These are phyloP conservation scores for Chaetoscypha palmicola DNA, from an alignment of 2,329 filamentous ascomycete species.

Conservation along the genomic window DNA sequence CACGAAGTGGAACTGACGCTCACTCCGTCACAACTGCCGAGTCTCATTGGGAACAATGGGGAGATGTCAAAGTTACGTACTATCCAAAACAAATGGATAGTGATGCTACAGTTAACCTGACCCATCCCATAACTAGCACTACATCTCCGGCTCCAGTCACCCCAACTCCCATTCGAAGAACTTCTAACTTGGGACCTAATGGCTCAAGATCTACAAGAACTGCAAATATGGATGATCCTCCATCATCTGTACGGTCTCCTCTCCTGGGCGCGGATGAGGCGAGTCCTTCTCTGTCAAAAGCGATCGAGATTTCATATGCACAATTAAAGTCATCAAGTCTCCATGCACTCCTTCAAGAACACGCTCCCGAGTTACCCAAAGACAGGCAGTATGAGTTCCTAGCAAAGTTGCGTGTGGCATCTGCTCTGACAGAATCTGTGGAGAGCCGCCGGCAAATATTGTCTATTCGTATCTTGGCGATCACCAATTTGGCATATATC, in stretches of 20 bases:
- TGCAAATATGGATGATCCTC: constrained; percentile 32
- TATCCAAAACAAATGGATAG: constrained; percentile 44
- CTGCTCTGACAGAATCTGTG: constrained; percentile 62
- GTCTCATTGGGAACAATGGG: constrained; percentile 67
- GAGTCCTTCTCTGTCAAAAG: constrained; percentile 23
- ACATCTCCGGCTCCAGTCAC: constrained; percentile 27
- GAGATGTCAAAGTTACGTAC: constrained; percentile 72
- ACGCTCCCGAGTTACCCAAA: constrained; percentile 59
- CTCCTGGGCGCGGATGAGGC: constrained; percentile 23
- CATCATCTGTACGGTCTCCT: constrained; percentile 26
- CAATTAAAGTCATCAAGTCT: constrained; percentile 46
- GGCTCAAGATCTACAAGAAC: constrained; percentile 27
- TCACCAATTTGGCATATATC: constrained; percentile 88
- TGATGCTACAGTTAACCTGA: constrained; percentile 20
- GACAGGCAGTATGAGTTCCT: constrained; percentile 77
- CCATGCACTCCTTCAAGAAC: constrained; percentile 49
- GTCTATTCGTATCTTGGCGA: constrained; percentile 73
- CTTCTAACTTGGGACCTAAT: constrained; percentile 30
- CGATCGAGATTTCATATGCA: constrained; percentile 45
- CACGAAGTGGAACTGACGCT: constrained; percentile 27
- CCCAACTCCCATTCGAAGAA: constrained; percentile 31
- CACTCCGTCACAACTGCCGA: constrained; percentile 23
- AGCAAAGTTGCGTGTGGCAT: constrained; percentile 74
- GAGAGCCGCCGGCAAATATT: constrained; percentile 69
- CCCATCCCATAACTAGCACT: constrained; percentile 26